Conservation (phyloP, 352 stramenopile genomes). For the Lagenidium sp. region DNA sequence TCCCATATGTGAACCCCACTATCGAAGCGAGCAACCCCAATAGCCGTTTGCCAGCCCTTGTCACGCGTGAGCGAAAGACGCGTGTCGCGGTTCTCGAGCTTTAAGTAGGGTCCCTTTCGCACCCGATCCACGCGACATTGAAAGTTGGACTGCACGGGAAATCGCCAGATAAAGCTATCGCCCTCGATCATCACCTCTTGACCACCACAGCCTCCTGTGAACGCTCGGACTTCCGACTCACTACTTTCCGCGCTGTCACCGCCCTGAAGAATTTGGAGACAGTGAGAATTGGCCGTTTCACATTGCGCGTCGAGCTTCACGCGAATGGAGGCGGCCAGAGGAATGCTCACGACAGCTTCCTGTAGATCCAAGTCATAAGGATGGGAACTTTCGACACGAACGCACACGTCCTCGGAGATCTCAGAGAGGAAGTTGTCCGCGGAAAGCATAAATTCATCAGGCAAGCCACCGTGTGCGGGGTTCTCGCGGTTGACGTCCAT, state of each 20-base stretch:
- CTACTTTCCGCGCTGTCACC: conserved; percentile 28
- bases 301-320: conserved; percentile 68
- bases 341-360: conserved; percentile 72
- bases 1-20: conserved; percentile 85
- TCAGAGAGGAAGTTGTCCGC: conserved; percentile 84
- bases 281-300: conserved; percentile 81
- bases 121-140: conserved; percentile 81
- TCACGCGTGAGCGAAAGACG: conserved; percentile 73
- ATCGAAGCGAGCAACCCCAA: conserved; percentile 83
- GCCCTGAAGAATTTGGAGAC: conserved; percentile 80
- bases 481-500: conserved; percentile 41
- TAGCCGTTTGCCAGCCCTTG: conserved; percentile 85
- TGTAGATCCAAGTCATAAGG: conserved; percentile 79
- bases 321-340: conserved; percentile 75
- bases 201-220: conserved; percentile 68
- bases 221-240: conserved; percentile 78
- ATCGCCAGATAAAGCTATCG: conserved; percentile 82
- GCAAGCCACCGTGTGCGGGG: conserved; percentile 16
- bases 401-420: conserved; percentile 78
- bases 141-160: conserved; percentile 85
- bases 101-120: conserved; percentile 80
- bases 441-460: conserved; percentile 83
- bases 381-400: conserved; percentile 65
- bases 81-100: conserved; percentile 84
- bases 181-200: conserved; percentile 84